phyloP scores from a whole-genome alignment of 805 yeast genomes.

The Geotrichum ghanense region DNA sequence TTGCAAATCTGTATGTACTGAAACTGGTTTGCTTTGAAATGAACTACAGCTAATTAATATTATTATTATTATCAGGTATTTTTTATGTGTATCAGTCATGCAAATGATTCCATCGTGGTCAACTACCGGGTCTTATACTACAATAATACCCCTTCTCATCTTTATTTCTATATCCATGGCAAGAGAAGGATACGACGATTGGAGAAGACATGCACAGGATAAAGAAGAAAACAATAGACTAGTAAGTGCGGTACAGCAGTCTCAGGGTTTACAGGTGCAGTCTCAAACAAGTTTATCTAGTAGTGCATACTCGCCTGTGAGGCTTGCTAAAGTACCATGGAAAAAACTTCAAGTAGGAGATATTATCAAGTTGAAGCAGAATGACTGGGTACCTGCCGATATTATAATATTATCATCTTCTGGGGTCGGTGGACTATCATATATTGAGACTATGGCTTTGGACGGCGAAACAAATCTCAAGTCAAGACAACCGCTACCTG shows the following conservation, averaged over 20 bases:
- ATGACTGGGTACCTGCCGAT: conserved; percentile 96
- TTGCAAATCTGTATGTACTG: conserved; percentile 55
- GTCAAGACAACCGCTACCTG: conserved; percentile 55
- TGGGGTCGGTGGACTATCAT: conserved; percentile 52
- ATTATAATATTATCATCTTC: conserved; percentile 52
- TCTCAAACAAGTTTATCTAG: neutral
- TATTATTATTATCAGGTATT: conserved; percentile 34
- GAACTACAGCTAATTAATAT: neutral
- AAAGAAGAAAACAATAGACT: conserved; percentile 63
- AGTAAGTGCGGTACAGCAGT: conserved; percentile 26
- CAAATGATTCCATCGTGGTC: conserved; percentile 98
- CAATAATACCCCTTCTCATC: conserved; percentile 77
- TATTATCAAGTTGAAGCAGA: conserved; percentile 54
- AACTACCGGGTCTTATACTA: conserved; percentile 90
- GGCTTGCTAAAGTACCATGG: conserved; percentile 43
- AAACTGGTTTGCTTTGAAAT: neutral
- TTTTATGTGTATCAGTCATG: conserved; percentile 77
- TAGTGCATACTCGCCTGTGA: conserved; percentile 10
- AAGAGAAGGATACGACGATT: conserved; percentile 91
- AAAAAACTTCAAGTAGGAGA: conserved; percentile 81
- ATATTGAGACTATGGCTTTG: conserved; percentile 90
- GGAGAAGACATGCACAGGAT: conserved; percentile 76
- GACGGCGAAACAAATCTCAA: conserved; percentile 96
- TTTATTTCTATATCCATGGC: conserved; percentile 83
- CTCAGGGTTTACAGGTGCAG: neutral